phyloP scores from a whole-genome alignment of 1,284 basidiomycete species.

The Heterobasidion parviporum region DNA sequence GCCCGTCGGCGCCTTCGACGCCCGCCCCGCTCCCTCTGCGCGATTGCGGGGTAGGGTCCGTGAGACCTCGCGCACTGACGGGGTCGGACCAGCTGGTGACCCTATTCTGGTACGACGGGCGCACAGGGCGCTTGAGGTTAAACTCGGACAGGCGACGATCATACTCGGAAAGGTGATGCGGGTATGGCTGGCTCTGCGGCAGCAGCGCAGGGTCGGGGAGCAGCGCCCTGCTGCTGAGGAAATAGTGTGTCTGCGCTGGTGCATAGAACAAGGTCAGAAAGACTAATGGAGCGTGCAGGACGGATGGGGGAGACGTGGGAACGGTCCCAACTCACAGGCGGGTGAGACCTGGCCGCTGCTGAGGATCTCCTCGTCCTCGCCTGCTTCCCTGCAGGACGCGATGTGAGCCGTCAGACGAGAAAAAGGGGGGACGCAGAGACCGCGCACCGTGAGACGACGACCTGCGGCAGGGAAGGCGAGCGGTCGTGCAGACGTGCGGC shows the following conservation, averaged over 20 bases:
- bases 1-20: constrained; percentile 6
- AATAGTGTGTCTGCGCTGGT: too few relatives aligned
- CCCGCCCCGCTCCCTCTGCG: constrained; percentile 3
- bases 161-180: constrained; percentile 31
- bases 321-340: constrained; percentile 34
- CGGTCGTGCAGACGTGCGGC: constrained; percentile 6
- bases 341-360: constrained; percentile 73
- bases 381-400: constrained; percentile 21
- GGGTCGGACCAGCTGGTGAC: constrained; percentile 49
- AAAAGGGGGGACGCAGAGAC: neutral
- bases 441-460: constrained; percentile 26
- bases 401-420: neutral
- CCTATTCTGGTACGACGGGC: constrained; percentile 24
- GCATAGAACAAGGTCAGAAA: too few relatives aligned
- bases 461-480: constrained; percentile 22
- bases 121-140: constrained; percentile 31
- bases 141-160: constrained; percentile 37
- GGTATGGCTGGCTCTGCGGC: constrained; percentile 19
- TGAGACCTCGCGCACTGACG: constrained; percentile 28
- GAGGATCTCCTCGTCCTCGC: constrained; percentile 53
- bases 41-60: constrained; percentile 12
- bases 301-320: neutral
- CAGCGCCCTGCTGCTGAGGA: neutral
- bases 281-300: too few relatives aligned
- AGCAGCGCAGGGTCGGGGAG: too few relatives aligned